Conservation (phyloP, 106 monocot species). For the Posidonia australis region DNA sequence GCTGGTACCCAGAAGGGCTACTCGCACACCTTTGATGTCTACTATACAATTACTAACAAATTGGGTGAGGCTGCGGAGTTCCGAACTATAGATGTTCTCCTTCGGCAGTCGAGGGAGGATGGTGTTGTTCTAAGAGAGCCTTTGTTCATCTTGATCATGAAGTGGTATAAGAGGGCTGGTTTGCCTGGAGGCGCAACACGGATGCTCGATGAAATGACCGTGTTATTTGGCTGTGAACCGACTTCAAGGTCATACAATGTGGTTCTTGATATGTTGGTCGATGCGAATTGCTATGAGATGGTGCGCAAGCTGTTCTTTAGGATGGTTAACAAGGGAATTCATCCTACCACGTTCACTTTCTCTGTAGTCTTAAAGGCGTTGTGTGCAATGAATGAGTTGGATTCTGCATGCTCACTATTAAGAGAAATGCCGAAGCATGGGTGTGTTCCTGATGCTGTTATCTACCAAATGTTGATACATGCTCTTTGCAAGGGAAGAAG, state of each 20-base stretch:
- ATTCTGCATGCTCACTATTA: slow-evolving; percentile 56
- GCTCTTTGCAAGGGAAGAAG: slow-evolving; percentile 38
- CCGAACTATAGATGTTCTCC: slow-evolving; percentile 14
- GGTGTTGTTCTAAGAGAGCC: slow-evolving; percentile 41
- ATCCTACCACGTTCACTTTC: slow-evolving; percentile 63
- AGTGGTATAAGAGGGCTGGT: slow-evolving; percentile 32
- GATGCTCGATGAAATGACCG: slow-evolving; percentile 79
- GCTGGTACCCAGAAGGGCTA: slow-evolving; percentile 60
- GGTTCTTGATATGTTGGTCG: slow-evolving; percentile 48
- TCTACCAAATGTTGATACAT: slow-evolving; percentile 72
- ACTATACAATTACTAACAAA: slow-evolving; percentile 36
- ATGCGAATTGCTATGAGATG: slow-evolving; percentile 30
- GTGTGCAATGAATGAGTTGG: slow-evolving; percentile 39
- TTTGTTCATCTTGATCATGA: slow-evolving; percentile 46
- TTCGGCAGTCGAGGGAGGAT: slow-evolving; percentile 36
- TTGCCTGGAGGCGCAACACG: slow-evolving; percentile 41
- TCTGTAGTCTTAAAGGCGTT: slow-evolving; percentile 56
- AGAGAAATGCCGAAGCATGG: slow-evolving; percentile 62
- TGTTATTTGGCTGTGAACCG: slow-evolving; percentile 29
- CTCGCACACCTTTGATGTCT: slow-evolving; percentile 46
- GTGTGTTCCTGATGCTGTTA: slow-evolving; percentile 56
- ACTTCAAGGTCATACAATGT: slow-evolving; percentile 70
- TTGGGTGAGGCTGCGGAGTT: slow-evolving; percentile 40
- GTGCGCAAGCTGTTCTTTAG: slow-evolving; percentile 36
- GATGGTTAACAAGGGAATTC: slow-evolving; percentile 54